These are phyloP conservation scores for Coelastrella sp. DNA, from an alignment of 139 green algal genomes.

Conservation along the genomic window DNA sequence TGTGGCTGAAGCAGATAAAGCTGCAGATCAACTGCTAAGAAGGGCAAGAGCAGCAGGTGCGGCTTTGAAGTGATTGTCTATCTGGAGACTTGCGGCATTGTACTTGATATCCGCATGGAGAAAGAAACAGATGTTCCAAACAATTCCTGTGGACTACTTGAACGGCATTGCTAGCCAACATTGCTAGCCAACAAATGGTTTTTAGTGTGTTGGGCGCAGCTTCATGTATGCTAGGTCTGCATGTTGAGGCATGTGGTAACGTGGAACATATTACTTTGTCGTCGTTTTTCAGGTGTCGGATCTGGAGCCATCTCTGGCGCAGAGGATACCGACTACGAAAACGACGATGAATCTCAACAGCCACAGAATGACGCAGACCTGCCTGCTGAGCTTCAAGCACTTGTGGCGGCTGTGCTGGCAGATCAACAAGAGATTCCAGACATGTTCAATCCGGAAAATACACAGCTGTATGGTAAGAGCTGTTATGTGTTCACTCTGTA, in stretches of 20 bases:
- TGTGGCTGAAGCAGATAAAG: constrained; percentile 9
- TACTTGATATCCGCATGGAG: too few relatives aligned
- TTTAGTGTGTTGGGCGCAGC: too few relatives aligned
- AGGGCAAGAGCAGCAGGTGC: constrained; percentile 22
- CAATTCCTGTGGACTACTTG: too few relatives aligned
- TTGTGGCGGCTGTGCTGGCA: constrained; percentile 3
- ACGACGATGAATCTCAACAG: constrained; percentile 1
- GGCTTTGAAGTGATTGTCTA: too few relatives aligned
- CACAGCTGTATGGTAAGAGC: constrained; percentile 27
- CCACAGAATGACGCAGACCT: neutral
- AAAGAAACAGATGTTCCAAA: too few relatives aligned
- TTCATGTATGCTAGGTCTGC: too few relatives aligned
- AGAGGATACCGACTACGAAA: constrained; percentile 27
- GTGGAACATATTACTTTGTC: neutral
- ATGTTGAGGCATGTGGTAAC: neutral
- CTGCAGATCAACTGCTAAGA: constrained; percentile 30
- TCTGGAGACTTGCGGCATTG: too few relatives aligned
- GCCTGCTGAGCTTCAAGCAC: constrained; percentile 31
- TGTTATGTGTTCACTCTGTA: too few relatives aligned
- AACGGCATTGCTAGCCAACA: too few relatives aligned
- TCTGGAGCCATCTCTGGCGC: constrained; percentile 12
- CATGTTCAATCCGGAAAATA: constrained; percentile 15
- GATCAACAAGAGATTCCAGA: constrained; percentile 20
- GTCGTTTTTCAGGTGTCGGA: neutral
- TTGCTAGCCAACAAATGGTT: too few relatives aligned